These are phyloP conservation scores for Geranomyces variabilis DNA, from an alignment of 192 early-diverging fungal species.

Conservation along the genomic window DNA sequence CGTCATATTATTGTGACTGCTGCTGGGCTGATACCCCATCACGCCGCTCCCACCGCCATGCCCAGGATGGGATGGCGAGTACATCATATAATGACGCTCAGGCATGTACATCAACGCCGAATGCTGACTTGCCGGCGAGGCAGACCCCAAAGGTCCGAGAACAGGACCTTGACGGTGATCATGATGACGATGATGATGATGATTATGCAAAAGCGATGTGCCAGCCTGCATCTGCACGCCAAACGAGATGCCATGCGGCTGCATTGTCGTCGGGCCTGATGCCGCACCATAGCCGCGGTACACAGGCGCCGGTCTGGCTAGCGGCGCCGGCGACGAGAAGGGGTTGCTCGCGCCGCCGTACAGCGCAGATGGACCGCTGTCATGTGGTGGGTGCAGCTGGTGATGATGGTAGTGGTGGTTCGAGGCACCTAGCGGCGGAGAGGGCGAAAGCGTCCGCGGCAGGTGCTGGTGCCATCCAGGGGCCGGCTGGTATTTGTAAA, in stretches of 20 bases:
- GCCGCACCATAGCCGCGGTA: background rate
- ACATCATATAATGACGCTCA: background rate
- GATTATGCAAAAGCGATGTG: background rate
- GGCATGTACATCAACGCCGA: background rate
- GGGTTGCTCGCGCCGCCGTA: background rate
- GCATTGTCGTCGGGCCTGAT: background rate
- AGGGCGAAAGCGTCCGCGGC: background rate
- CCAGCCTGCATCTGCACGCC: constrained; percentile 8
- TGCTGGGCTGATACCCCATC: background rate
- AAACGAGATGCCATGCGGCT: background rate
- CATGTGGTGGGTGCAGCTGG: background rate
- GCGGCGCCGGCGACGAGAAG: background rate
- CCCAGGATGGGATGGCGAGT: background rate
- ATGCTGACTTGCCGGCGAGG: background rate
- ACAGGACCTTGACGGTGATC: background rate
- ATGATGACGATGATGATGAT: too few species aligned
- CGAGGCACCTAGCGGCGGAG: background rate
- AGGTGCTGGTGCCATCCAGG: background rate
- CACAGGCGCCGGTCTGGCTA: background rate
- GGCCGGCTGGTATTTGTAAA: background rate
- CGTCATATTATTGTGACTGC: background rate
- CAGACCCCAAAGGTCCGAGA: background rate
- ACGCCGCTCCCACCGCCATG: background rate
- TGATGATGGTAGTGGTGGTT: background rate
- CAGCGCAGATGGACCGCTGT: background rate